Percentiles rank a stretch among this genome's conserved stretches.
These are phyloP conservation scores for Pythium oligandrum DNA, from an alignment of 352 stramenopile species.

Conservation along the genomic window DNA sequence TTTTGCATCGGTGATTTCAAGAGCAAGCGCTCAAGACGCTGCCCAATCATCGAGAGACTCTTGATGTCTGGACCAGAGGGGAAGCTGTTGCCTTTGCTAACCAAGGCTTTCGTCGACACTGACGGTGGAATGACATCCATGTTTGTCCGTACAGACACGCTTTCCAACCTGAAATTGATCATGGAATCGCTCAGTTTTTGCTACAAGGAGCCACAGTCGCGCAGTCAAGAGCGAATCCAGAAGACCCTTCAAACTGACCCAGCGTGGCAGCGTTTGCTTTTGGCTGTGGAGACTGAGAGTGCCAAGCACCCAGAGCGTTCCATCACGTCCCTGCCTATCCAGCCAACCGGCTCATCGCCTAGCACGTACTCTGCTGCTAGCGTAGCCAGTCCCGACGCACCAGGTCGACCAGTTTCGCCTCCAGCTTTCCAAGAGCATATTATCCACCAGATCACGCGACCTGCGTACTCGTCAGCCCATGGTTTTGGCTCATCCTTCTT, in stretches of 20 bases:
- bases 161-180: constrained; percentile 79
- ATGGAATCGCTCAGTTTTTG: constrained; percentile 77
- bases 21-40: constrained; percentile 76
- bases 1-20: constrained; percentile 86
- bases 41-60: constrained; percentile 71
- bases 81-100: constrained; percentile 53
- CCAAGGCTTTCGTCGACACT: constrained; percentile 47
- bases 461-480: constrained; percentile 75
- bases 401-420: constrained; percentile 20
- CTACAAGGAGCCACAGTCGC: constrained; percentile 67
- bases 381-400: constrained; percentile 8
- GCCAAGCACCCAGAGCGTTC: constrained; percentile 41
- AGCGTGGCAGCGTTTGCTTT: constrained; percentile 51
- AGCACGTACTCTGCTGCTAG: background rate
- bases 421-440: constrained; percentile 85
- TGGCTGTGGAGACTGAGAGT: constrained; percentile 43
- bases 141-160: constrained; percentile 54
- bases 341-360: constrained; percentile 10
- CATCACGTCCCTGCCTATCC: constrained; percentile 51
- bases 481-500: constrained; percentile 86
- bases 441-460: constrained; percentile 84
- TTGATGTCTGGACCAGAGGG: constrained; percentile 47
- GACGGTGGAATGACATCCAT: constrained; percentile 27
- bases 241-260: constrained; percentile 38
- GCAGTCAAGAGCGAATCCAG: constrained; percentile 68